Percentiles rank a stretch among this genome's conserved stretches.
These are phyloP conservation scores for Ophiocytium majus DNA, from an alignment of 352 stramenopile genomes.

Conservation along the genomic window DNA sequence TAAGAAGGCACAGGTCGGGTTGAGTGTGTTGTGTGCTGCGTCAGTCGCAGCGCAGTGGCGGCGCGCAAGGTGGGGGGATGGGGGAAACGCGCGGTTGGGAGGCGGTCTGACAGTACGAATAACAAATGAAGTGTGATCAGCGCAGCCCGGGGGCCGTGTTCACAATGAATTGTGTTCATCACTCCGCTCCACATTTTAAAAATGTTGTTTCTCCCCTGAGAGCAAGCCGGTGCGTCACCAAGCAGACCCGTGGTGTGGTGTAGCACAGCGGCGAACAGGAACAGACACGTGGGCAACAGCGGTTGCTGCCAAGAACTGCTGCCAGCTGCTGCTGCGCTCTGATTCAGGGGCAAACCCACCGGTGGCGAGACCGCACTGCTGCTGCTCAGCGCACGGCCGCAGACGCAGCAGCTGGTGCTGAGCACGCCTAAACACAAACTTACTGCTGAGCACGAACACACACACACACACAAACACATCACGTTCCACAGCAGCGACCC, in stretches of 20 bases:
- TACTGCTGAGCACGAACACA: no score
- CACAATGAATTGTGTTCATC: constrained; percentile 9
- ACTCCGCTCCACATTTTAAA: neutral
- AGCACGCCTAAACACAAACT: no score
- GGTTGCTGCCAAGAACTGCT: no score
- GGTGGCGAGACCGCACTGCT: no score
- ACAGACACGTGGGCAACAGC: neutral
- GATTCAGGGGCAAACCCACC: no score
- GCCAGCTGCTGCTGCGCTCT: no score
- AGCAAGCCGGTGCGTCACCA: neutral
- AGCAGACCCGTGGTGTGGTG: no score
- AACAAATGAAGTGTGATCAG: neutral
- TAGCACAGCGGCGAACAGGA: neutral
- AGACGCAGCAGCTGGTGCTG: constrained; percentile 26
- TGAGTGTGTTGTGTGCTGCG: neutral
- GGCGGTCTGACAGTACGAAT: constrained; percentile 28
- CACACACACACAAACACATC: no score
- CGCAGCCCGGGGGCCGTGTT: neutral
- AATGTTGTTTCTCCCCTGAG: neutral
- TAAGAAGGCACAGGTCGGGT: neutral
- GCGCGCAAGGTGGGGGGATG: neutral
- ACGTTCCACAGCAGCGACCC: no score
- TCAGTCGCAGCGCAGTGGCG: neutral
- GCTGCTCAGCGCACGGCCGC: neutral
- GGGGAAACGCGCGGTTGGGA: neutral